phyloP scores from a whole-genome alignment of 2,329 filamentous ascomycete species.

The Calonectria honghensis region DNA sequence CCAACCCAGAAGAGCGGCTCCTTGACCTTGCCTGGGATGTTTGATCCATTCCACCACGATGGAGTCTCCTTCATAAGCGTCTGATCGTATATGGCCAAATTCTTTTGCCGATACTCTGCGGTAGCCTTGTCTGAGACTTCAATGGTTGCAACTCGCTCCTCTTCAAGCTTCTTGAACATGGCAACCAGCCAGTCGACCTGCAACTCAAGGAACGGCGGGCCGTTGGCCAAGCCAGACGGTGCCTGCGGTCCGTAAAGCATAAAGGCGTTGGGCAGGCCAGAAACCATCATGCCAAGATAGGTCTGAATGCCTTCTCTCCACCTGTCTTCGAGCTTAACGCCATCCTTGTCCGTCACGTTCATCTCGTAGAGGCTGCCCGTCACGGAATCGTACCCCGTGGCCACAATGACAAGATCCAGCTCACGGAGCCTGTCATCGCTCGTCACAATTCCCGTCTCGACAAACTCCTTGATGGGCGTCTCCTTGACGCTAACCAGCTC shows the following conservation, averaged over 20 bases:
- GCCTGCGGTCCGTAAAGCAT: slow-evolving; percentile 52
- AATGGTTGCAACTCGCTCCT: not conserved
- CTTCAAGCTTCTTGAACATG: slow-evolving; percentile 13
- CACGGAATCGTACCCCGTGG: slow-evolving; percentile 50
- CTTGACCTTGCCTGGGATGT: slow-evolving; percentile 10
- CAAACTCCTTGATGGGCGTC: slow-evolving; percentile 63
- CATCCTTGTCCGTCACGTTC: slow-evolving; percentile 46
- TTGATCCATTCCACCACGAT: slow-evolving; percentile 12
- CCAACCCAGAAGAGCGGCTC: slow-evolving; percentile 17
- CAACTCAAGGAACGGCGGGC: slow-evolving; percentile 16
- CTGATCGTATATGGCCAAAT: not conserved
- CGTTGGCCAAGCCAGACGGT: slow-evolving; percentile 3
- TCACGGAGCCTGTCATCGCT: not conserved
- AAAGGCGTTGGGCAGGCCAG: slow-evolving; percentile 49
- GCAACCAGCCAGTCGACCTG: slow-evolving; percentile 9
- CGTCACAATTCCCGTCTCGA: slow-evolving; percentile 1
- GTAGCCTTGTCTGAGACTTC: not conserved
- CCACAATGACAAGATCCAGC: slow-evolving; percentile 50
- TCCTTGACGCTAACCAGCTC: slow-evolving; percentile 67
- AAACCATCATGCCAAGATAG: slow-evolving; percentile 50
- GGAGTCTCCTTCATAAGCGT: slow-evolving; percentile 22
- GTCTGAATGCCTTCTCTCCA: slow-evolving; percentile 47
- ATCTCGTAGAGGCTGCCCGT: slow-evolving; percentile 50
- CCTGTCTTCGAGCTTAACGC: slow-evolving; percentile 37
- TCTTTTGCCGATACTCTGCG: slow-evolving; percentile 6